Conservation (phyloP, 129 eudicot species). For the Tagetes erecta region DNA sequence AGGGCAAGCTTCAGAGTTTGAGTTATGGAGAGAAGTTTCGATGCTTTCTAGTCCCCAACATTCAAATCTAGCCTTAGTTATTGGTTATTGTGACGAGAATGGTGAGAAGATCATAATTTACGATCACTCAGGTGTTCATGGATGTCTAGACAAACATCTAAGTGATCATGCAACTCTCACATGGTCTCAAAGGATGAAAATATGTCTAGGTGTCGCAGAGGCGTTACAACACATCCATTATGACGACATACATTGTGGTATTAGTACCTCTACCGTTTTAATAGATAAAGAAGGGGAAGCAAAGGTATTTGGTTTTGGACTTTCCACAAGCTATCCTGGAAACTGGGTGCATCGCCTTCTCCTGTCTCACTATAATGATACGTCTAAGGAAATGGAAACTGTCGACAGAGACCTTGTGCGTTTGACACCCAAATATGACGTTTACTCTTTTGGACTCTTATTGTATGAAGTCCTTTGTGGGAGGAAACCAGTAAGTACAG, state of each 20-base stretch:
- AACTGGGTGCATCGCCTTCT: conserved; percentile 16
- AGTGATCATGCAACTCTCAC: neutral
- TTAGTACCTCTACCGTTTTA: neutral
- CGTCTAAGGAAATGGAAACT: too few species aligned
- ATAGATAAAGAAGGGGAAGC: conserved; percentile 18
- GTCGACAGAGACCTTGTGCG: neutral
- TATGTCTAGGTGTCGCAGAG: neutral
- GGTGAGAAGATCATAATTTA: neutral
- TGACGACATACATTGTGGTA: neutral
- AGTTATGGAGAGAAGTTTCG: neutral
- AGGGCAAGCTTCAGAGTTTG: neutral
- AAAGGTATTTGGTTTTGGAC: conserved; percentile 1
- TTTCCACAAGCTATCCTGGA: neutral
- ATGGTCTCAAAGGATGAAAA: neutral
- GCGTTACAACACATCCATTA: neutral
- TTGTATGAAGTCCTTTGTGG: conserved; percentile 21
- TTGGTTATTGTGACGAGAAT: neutral
- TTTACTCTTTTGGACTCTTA: neutral
- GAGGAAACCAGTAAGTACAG: neutral
- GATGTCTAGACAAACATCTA: neutral
- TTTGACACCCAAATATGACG: conserved; percentile 23
- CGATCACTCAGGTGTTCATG: neutral
- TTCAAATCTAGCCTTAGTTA: neutral
- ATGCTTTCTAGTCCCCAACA: neutral
- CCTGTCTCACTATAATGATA: neutral